These are phyloP conservation scores for Uronychia binucleata DNA, from an alignment of 73 alveolate species.

Conservation along the genomic window DNA sequence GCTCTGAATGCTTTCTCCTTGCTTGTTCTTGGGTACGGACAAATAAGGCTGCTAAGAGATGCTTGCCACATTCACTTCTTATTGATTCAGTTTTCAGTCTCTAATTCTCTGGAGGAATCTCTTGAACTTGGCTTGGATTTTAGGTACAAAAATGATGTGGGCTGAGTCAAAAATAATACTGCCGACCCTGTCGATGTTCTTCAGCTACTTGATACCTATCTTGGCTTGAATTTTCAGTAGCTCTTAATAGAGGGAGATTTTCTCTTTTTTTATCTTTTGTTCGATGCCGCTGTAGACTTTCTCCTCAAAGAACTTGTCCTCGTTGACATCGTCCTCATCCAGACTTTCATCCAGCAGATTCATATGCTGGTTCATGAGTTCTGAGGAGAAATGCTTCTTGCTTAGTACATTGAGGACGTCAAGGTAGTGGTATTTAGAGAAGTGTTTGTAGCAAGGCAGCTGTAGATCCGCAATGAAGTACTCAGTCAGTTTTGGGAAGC, in stretches of 20 bases:
- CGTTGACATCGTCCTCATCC: not conserved
- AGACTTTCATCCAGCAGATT: no score
- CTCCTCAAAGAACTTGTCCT: not conserved
- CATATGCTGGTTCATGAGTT: not conserved
- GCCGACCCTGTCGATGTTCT: not conserved
- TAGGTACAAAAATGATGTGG: not conserved
- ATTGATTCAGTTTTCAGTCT: not conserved
- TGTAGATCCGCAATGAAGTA: conserved; percentile 31
- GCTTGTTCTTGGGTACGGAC: not conserved
- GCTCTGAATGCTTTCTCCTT: no score
- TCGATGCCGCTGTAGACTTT: not conserved
- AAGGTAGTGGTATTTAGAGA: conserved; percentile 12
- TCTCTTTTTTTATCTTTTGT: not conserved
- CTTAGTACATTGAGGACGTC: conserved; percentile 30
- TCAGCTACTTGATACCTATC: not conserved
- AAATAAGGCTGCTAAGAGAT: not conserved
- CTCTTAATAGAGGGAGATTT: conserved; percentile 1
- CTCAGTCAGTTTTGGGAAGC: conserved; percentile 2
- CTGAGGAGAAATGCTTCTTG: conserved; percentile 5
- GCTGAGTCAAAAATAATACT: conserved; percentile 3
- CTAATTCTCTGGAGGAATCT: not conserved
- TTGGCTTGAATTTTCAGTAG: not conserved
- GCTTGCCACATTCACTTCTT: not conserved
- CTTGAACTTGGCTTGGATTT: not conserved
- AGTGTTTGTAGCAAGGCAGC: conserved; percentile 32